Percentiles rank a stretch among this genome's conserved stretches.
These are phyloP conservation scores for Emiliania huxleyi DNA, from an alignment of 78 protist species.

Conservation along the genomic window DNA sequence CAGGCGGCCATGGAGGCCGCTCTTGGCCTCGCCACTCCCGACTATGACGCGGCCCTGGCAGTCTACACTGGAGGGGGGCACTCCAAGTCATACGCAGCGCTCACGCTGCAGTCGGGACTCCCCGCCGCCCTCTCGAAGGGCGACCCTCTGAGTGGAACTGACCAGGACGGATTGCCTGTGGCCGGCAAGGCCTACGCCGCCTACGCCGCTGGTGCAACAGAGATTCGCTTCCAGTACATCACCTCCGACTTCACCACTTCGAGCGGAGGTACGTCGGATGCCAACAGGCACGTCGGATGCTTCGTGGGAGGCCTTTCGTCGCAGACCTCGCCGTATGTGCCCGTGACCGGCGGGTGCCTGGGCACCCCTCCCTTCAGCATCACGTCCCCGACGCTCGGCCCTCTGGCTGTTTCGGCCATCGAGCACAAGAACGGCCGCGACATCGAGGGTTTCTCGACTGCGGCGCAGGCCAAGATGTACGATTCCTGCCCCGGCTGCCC, in stretches of 20 bases:
- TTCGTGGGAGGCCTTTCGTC: no score
- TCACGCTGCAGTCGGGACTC: not conserved
- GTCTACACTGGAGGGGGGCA: not conserved
- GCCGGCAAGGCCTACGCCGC: not conserved
- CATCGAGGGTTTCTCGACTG: conserved; percentile 10
- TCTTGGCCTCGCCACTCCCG: not conserved
- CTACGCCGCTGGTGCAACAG: not conserved
- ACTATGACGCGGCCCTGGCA: not conserved
- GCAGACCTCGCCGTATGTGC: not conserved
- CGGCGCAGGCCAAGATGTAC: not conserved
- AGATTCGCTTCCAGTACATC: not conserved
- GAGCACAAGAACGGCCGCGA: conserved; percentile 11
- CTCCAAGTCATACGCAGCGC: not conserved
- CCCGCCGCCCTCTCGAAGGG: not conserved
- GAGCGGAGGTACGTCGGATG: not conserved
- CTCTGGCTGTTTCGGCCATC: not conserved
- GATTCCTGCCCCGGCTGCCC: not conserved
- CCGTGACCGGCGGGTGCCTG: not conserved
- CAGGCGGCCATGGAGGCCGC: conserved; percentile 14
- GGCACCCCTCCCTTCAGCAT: not conserved
- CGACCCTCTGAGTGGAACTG: not conserved
- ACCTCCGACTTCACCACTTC: not conserved
- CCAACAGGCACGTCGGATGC: no score
- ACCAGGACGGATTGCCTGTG: not conserved
- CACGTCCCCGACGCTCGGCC: not conserved